phyloP scores from a whole-genome alignment of 139 green algal genomes.

The Ulvella scutata region DNA sequence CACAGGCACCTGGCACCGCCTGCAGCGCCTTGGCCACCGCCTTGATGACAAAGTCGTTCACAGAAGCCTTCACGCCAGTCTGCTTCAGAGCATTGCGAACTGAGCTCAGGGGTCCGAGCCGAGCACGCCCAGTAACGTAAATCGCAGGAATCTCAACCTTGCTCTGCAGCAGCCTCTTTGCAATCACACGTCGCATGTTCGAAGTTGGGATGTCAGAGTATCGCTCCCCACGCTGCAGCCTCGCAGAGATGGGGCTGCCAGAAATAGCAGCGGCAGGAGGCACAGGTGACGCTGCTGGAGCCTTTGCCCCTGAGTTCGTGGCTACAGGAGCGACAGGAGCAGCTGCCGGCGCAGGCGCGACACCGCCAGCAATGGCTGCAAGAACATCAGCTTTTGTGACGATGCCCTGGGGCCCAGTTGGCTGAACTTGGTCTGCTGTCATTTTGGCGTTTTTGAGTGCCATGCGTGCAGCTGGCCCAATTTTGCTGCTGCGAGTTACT shows the following conservation, averaged over 20 bases:
- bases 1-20: conserved; percentile 49
- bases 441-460: conserved; percentile 35
- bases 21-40: conserved; percentile 63
- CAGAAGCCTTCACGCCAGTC: conserved; percentile 47
- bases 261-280: conserved; percentile 2
- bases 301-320: conserved; percentile 1
- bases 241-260: background rate
- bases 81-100: conserved; percentile 44
- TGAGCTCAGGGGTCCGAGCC: conserved; percentile 32
- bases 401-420: conserved; percentile 57
- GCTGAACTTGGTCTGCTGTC: conserved; percentile 5
- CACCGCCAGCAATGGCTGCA: conserved; percentile 38
- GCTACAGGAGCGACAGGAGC: background rate
- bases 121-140: conserved; percentile 43
- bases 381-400: conserved; percentile 84
- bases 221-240: background rate
- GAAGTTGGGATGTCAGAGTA: conserved; percentile 14
- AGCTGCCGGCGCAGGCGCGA: conserved; percentile 5
- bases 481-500: background rate
- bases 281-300: conserved; percentile 2
- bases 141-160: conserved; percentile 56
- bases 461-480: conserved; percentile 52
- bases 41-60: conserved; percentile 90
- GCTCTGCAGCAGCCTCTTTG: conserved; percentile 65
- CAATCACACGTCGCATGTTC: conserved; percentile 77